A percentile compares a stretch with the other conserved stretches of the same genome.
phyloP scores from a whole-genome alignment of 108 stramenopile genomes.

The Aurantiochytrium sp. region DNA sequence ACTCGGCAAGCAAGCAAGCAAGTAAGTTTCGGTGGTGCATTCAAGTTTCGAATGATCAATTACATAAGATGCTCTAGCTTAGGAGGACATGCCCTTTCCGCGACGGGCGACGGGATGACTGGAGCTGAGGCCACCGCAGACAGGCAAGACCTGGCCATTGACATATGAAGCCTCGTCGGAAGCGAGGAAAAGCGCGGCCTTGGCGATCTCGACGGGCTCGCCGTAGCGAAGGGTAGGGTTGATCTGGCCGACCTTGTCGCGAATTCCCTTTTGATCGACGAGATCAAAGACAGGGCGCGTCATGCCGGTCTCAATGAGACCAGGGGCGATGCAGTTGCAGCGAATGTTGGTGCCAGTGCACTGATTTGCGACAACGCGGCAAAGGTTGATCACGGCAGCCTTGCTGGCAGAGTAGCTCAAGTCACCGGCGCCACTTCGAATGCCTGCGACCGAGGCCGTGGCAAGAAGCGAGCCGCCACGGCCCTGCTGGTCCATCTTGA shows the following conservation, averaged over 20 bases:
- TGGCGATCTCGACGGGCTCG: background rate
- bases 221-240: background rate
- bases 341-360: conserved; percentile 7
- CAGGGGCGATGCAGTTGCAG: background rate
- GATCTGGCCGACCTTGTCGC: background rate
- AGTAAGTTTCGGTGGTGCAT: no score
- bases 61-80: background rate
- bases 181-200: background rate
- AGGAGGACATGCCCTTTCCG: background rate
- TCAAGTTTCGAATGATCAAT: no score
- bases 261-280: background rate
- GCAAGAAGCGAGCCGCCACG: background rate
- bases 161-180: background rate
- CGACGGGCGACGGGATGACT: background rate
- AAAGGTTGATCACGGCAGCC: conserved; percentile 6
- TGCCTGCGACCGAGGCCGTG: background rate
- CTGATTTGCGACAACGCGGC: background rate
- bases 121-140: conserved; percentile 1
- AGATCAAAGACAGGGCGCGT: background rate
- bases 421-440: conserved; percentile 10
- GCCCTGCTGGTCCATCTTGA: conserved; percentile 4
- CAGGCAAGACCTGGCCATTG: background rate
- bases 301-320: conserved; percentile 13
- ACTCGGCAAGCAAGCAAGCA: no score
- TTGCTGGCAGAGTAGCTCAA: background rate